phyloP scores from a whole-genome alignment of 2,329 filamentous ascomycete genomes.

The Beauveria sp. region DNA sequence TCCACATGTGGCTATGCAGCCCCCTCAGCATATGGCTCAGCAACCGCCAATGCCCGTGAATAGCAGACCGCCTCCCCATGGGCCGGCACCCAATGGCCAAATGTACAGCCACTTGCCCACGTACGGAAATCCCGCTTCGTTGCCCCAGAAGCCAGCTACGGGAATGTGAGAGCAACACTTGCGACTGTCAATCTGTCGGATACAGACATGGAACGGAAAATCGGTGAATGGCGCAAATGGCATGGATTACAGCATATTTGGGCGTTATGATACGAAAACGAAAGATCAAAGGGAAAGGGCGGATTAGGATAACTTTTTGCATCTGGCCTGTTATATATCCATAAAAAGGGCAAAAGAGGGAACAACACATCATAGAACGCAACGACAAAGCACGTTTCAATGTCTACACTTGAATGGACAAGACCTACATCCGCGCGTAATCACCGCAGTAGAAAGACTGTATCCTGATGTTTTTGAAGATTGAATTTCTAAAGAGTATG shows the following conservation, averaged over 20 bases:
- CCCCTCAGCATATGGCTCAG: constrained; percentile 32
- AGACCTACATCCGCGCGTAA: background rate
- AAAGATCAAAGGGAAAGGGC: constrained; percentile 20
- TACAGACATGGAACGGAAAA: background rate
- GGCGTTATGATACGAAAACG: constrained; percentile 25
- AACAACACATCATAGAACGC: constrained; percentile 7
- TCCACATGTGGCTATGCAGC: constrained; percentile 24
- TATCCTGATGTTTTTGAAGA: constrained; percentile 24
- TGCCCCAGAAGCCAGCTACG: constrained; percentile 51
- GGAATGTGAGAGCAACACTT: constrained; percentile 31
- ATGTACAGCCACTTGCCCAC: constrained; percentile 45
- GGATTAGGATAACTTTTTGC: constrained; percentile 21
- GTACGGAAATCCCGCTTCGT: constrained; percentile 52
- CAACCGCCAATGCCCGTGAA: constrained; percentile 33
- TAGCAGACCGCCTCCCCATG: constrained; percentile 32
- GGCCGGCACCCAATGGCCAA: constrained; percentile 33
- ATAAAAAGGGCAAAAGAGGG: background rate
- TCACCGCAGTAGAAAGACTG: constrained; percentile 13
- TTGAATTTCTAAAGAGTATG: constrained; percentile 10
- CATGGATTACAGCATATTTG: constrained; percentile 24
- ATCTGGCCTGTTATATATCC: constrained; percentile 3
- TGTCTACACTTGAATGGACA: background rate
- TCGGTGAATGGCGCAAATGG: constrained; percentile 26
- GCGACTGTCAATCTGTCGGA: background rate
- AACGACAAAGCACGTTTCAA: background rate